Evolutionary conservation across 1,284 basidiomycete species (phyloP), one percentile per base, ranked within the genome.

Genomic region (Sutorius eximius): DNA sequence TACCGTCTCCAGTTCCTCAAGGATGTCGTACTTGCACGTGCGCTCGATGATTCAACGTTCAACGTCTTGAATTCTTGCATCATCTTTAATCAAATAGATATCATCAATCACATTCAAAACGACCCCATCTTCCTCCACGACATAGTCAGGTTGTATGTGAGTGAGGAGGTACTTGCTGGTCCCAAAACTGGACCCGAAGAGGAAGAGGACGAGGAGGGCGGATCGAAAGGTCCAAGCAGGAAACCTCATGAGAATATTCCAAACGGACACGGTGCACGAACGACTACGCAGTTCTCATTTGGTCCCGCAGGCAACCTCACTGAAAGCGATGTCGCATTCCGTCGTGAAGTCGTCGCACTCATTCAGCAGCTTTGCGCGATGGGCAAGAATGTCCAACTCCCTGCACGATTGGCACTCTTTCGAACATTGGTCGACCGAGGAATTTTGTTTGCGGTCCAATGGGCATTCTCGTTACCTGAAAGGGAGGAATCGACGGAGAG

Each of bases 31-130:
- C 88, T 99, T 33, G 94, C 95, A 0, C 86, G 96, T 8, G 86
- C 91, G 3, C 82, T 98, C 44, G 96, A 99, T 67, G 96, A 99
- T 71, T 91, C 93, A 1, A 98, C 95, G 0, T 97, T 98, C 78
- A 95, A 95, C 64, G 93, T 98, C 64, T 84, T 99, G 65, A 98
- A 95, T 74, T 94, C 93, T 16, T 93, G 93, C 73, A 93, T 99
- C 70, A 96, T 98, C 70, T 99, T 96, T 82, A 97, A 98, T 75
- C 96, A 99, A 73, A 95, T 96, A 66, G 96, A 99, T 73, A 98
- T 99, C 67, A 93, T 98, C 68, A 86, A 82, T 51, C 89, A 96
- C 70, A 85, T 98, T 45, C 90, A 95, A 67, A 82, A 80, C 53
- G 91, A 95, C 67, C 82, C 83, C 6, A 69, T 73, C 6, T 89